A percentile compares a stretch with the other conserved stretches of the same genome.
phyloP scores from a whole-genome alignment of 441 rosid species.

The Syzygium malaccense region DNA sequence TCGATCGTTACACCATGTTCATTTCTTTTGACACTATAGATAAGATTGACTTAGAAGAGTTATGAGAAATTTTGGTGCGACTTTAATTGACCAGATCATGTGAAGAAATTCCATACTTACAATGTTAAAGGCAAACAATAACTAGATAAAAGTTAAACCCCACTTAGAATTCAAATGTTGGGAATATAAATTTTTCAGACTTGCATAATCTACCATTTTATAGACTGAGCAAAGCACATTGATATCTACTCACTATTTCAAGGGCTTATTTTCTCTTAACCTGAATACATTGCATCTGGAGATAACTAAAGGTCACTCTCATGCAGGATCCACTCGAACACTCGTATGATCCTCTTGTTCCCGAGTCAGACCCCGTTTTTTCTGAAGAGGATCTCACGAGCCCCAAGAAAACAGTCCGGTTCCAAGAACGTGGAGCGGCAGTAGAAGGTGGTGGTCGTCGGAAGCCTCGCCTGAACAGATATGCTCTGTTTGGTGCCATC shows the following conservation, averaged over 20 bases:
- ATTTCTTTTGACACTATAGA: not conserved
- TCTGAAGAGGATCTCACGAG: not conserved
- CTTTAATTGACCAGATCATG: not conserved
- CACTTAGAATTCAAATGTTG: not conserved
- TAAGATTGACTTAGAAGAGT: not conserved
- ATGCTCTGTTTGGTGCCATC: constrained; percentile 6
- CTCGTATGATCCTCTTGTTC: not conserved
- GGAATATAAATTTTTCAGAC: not conserved
- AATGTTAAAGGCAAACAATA: rapidly evolving
- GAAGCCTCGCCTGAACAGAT: constrained; percentile 1
- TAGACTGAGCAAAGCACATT: not conserved
- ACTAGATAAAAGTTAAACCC: not conserved
- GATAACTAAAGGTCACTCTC: not conserved
- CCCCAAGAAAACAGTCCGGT: not conserved
- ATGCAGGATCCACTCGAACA: not conserved
- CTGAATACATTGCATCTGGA: not conserved
- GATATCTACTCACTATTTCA: not conserved
- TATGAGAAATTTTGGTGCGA: not conserved
- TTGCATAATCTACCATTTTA: not conserved
- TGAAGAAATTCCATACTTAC: rapidly evolving
- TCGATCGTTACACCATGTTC: rapidly evolving
- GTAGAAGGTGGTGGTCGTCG: not conserved
- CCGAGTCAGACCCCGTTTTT: not conserved
- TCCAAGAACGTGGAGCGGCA: not conserved
- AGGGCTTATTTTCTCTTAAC: not conserved